Percentiles rank a stretch among this genome's conserved stretches.
These are phyloP conservation scores for Cylindrodendrum hubeiense DNA, from an alignment of 2,329 filamentous ascomycete genomes.

Conservation along the genomic window DNA sequence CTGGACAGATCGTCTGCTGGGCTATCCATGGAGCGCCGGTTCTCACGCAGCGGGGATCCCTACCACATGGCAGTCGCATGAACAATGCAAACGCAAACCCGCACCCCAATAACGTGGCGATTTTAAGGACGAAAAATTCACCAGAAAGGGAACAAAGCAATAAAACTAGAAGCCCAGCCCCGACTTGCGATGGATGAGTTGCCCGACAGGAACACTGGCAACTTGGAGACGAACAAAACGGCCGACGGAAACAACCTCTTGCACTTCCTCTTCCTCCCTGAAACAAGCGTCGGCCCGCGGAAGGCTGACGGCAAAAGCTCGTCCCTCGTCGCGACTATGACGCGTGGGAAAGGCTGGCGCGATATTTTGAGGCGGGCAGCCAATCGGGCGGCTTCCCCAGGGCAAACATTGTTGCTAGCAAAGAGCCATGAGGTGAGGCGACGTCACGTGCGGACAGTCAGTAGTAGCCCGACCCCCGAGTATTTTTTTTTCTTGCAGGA, in stretches of 20 bases:
- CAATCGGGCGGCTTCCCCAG: slow-evolving; percentile 38
- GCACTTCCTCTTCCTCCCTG: slow-evolving; percentile 8
- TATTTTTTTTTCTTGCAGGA: slow-evolving; percentile 3
- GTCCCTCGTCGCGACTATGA: slow-evolving; percentile 42
- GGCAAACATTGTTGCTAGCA: slow-evolving; percentile 27
- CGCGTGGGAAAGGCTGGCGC: slow-evolving; percentile 38
- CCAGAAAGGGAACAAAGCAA: slow-evolving; percentile 3
- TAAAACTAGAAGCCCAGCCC: slow-evolving; percentile 5
- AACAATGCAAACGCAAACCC: slow-evolving; percentile 27
- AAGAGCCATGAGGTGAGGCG: slow-evolving; percentile 6
- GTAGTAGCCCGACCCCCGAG: background rate
- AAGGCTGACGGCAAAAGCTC: slow-evolving; percentile 17
- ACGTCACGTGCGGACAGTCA: slow-evolving; percentile 35
- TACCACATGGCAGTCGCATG: slow-evolving; percentile 34
- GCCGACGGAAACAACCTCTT: slow-evolving; percentile 16
- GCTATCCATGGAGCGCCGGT: slow-evolving; percentile 16
- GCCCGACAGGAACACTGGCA: background rate
- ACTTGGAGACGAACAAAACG: slow-evolving; percentile 1
- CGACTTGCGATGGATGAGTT: background rate
- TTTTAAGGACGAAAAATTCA: slow-evolving; percentile 12
- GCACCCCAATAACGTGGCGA: slow-evolving; percentile 11
- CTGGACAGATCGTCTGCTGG: slow-evolving; percentile 2
- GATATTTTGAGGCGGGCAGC: slow-evolving; percentile 19
- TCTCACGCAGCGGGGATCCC: slow-evolving; percentile 29
- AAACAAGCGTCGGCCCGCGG: slow-evolving; percentile 19